These are phyloP conservation scores for Candida smagusa DNA, from an alignment of 1,139 yeast genomes.

Conservation along the genomic window DNA sequence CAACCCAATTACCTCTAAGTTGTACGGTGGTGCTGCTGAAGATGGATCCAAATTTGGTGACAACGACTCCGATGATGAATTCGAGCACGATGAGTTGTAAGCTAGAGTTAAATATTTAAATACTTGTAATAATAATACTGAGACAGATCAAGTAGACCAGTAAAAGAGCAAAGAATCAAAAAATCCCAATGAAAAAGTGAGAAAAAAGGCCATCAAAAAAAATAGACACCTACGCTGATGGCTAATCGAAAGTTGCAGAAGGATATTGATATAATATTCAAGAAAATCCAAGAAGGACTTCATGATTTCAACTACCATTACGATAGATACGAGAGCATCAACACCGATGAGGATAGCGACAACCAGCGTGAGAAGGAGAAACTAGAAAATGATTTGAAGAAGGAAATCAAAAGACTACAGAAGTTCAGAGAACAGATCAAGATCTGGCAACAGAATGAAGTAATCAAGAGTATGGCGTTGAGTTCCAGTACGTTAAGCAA, in stretches of 20 bases:
- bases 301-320: slow-evolving; percentile 40
- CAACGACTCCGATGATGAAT: slow-evolving; percentile 63
- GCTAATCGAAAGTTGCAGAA: slow-evolving; percentile 47
- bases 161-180: not conserved
- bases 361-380: slow-evolving; percentile 26
- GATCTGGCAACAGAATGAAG: slow-evolving; percentile 38
- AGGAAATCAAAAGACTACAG: slow-evolving; percentile 26
- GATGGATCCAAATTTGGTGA: slow-evolving; percentile 48
- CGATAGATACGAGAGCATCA: slow-evolving; percentile 37
- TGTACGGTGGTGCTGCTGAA: slow-evolving; percentile 59
- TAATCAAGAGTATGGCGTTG: slow-evolving; percentile 25
- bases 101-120: slow-evolving; percentile 4
- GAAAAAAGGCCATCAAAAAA: slow-evolving; percentile 3
- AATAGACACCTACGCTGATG: slow-evolving; percentile 17
- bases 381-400: slow-evolving; percentile 25
- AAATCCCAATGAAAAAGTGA: not conserved
- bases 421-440: slow-evolving; percentile 29
- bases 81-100: slow-evolving; percentile 55
- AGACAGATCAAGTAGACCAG: not conserved
- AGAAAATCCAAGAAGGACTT: slow-evolving; percentile 27
- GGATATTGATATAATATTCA: slow-evolving; percentile 30
- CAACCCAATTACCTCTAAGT: slow-evolving; percentile 88
- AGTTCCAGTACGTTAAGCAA: slow-evolving; percentile 12
- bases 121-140: slow-evolving; percentile 7
- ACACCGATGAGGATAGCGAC: slow-evolving; percentile 30